Percentiles rank a stretch among this genome's conserved stretches.
These are phyloP conservation scores for Colletotrichum orchidophilum DNA, from an alignment of 2,329 filamentous ascomycete species.

Conservation along the genomic window DNA sequence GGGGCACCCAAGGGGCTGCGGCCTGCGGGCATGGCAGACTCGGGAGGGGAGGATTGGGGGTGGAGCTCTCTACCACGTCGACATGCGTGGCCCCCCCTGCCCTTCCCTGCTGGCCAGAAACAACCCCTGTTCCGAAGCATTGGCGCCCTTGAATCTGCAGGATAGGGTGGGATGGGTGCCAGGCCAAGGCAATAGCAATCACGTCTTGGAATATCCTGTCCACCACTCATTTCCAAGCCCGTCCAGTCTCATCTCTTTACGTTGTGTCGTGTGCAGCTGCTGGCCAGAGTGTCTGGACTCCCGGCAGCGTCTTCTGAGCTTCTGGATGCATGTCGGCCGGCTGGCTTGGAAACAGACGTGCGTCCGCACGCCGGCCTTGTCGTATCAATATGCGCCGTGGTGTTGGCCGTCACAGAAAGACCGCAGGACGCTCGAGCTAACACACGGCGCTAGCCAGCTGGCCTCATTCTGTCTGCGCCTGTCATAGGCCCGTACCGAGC, in stretches of 20 bases:
- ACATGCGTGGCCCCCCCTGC: conserved; percentile 17
- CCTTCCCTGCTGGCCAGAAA: conserved; percentile 14
- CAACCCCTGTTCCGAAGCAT: conserved; percentile 25
- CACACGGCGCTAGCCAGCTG: conserved; percentile 46
- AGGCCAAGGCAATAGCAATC: conserved; percentile 17
- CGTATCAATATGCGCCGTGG: conserved; percentile 6
- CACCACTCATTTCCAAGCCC: conserved; percentile 20
- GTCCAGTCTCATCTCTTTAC: conserved; percentile 21
- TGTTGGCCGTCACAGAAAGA: conserved; percentile 36
- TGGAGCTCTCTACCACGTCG: conserved; percentile 22
- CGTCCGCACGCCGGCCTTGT: neutral
- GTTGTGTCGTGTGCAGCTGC: conserved; percentile 2
- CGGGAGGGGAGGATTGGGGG: conserved; percentile 27
- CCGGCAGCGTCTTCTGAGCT: neutral
- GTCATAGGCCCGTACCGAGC: conserved; percentile 49
- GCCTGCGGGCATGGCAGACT: neutral
- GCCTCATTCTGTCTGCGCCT: conserved; percentile 48
- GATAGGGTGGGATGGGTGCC: conserved; percentile 1
- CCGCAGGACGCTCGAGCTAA: conserved; percentile 44
- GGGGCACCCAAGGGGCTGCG: neutral
- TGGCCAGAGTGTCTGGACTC: conserved; percentile 19
- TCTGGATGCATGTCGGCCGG: neutral
- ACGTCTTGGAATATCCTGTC: conserved; percentile 5
- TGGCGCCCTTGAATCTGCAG: conserved; percentile 26
- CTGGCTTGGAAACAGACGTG: conserved; percentile 11